Evolutionary conservation across 129 eudicot species (phyloP).

Genomic region (Deinandra increscens): DNA sequence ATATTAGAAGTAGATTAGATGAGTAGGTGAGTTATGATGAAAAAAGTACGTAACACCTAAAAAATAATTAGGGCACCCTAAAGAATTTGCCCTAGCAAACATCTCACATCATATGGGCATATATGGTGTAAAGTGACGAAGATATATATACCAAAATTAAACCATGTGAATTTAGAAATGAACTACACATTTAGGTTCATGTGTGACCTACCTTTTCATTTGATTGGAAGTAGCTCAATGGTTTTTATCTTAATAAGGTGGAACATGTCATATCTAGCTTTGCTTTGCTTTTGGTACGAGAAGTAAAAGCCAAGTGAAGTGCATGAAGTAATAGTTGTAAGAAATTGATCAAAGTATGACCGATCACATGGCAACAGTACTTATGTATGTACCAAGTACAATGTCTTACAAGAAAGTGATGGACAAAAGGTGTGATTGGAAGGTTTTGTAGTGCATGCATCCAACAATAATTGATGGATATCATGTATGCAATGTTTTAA

Average conservation of each 20-base stretch:
- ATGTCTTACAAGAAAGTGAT: slow-evolving; percentile 14
- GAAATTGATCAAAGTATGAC: slow-evolving; percentile 7
- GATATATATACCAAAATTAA: background rate
- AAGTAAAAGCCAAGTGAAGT: background rate
- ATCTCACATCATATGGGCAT: background rate
- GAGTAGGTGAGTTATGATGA: too few relatives aligned
- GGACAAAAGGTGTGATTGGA: slow-evolving; percentile 23
- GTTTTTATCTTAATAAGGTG: background rate
- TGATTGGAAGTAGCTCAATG: background rate
- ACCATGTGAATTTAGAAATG: background rate
- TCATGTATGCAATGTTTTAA: slow-evolving; percentile 8
- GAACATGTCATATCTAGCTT: background rate
- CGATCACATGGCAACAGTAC: slow-evolving; percentile 20
- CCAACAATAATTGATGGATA: slow-evolving; percentile 24
- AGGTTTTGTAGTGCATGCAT: slow-evolving; percentile 13
- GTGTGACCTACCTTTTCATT: background rate
- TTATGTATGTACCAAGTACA: slow-evolving; percentile 24
- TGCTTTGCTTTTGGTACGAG: background rate
- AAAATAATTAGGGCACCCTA: too few relatives aligned
- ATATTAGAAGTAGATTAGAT: too few relatives aligned
- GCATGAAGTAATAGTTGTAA: slow-evolving; percentile 13
- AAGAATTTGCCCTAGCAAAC: background rate
- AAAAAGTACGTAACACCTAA: too few relatives aligned
- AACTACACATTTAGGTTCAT: background rate
- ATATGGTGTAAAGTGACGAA: background rate